A percentile compares a stretch with the other conserved stretches of the same genome.
phyloP scores from a whole-genome alignment of 345 rosid species.

The Limnanthes douglasii region DNA sequence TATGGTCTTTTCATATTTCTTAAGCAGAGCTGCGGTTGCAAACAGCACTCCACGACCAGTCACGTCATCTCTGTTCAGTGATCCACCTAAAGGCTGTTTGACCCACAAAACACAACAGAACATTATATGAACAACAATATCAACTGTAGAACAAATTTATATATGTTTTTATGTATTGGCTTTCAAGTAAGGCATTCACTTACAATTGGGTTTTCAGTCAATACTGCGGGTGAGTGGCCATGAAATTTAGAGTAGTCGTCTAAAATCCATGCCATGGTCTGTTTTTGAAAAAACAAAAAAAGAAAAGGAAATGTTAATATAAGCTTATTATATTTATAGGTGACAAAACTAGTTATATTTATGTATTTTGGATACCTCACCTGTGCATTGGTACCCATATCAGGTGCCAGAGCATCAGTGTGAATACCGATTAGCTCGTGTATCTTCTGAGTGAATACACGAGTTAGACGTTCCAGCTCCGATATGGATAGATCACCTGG shows the following conservation, averaged over 20 bases:
- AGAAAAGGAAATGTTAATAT: not conserved
- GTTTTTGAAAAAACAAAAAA: conserved; percentile 9
- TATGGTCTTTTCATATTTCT: conserved; percentile 58
- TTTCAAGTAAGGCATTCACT: too few species aligned
- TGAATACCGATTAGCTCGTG: conserved; percentile 86
- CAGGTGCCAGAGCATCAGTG: conserved; percentile 95
- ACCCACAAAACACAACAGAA: too few species aligned
- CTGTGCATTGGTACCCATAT: conserved; percentile 98
- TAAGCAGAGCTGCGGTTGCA: conserved; percentile 80
- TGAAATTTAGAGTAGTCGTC: conserved; percentile 95
- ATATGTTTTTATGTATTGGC: not conserved
- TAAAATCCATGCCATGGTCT: conserved; percentile 99
- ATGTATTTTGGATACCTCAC: too few species aligned
- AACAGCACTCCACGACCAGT: conserved; percentile 89
- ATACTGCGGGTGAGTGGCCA: conserved; percentile 86
- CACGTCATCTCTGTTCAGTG: conserved; percentile 91
- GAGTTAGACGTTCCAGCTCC: conserved; percentile 80
- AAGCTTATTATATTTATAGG: not conserved
- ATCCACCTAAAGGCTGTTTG: conserved; percentile 98
- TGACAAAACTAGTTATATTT: too few species aligned
- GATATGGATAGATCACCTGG: conserved; percentile 56
- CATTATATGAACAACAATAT: not conserved
- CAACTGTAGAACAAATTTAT: too few species aligned
- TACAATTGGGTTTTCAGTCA: conserved; percentile 85
- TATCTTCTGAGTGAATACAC: conserved; percentile 94